phyloP scores from a whole-genome alignment of 2,329 filamentous ascomycete genomes.

The Colletotrichum coccodes region DNA sequence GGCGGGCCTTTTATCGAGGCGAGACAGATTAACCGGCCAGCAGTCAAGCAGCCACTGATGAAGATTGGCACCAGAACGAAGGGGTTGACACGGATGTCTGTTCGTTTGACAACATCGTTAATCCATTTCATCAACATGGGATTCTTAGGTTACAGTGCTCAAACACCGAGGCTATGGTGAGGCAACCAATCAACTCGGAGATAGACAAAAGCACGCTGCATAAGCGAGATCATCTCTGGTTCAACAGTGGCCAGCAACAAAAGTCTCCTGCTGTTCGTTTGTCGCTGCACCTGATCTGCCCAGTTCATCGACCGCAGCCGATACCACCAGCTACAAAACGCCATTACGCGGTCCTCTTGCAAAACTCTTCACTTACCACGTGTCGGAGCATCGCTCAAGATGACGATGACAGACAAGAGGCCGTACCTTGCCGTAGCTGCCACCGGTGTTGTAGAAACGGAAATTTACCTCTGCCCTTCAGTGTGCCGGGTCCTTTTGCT shows the following conservation, averaged over 20 bases:
- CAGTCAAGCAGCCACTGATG: not conserved
- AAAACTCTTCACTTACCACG: not conserved
- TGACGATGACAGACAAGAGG: too few species aligned
- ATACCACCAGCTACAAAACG: not conserved
- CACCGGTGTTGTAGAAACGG: not conserved
- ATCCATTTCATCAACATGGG: not conserved
- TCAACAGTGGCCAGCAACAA: not conserved
- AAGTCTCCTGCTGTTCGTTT: not conserved
- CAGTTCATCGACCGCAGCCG: too few species aligned
- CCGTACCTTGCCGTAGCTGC: slow-evolving; percentile 7
- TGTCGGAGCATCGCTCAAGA: not conserved
- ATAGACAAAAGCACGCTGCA: not conserved
- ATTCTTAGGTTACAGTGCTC: not conserved
- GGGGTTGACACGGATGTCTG: not conserved
- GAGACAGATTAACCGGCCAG: too few species aligned
- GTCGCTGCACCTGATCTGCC: not conserved
- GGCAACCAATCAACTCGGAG: not conserved
- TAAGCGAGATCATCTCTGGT: not conserved
- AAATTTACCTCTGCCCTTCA: not conserved
- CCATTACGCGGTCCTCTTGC: not conserved
- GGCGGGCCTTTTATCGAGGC: not conserved
- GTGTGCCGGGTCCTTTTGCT: not conserved
- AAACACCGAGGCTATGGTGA: not conserved
- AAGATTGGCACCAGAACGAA: not conserved
- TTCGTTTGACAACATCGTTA: not conserved